Evolutionary conservation across 228 moss, liverwort and hornwort genomes (phyloP).

Genomic region (Sphagnum fallax): DNA sequence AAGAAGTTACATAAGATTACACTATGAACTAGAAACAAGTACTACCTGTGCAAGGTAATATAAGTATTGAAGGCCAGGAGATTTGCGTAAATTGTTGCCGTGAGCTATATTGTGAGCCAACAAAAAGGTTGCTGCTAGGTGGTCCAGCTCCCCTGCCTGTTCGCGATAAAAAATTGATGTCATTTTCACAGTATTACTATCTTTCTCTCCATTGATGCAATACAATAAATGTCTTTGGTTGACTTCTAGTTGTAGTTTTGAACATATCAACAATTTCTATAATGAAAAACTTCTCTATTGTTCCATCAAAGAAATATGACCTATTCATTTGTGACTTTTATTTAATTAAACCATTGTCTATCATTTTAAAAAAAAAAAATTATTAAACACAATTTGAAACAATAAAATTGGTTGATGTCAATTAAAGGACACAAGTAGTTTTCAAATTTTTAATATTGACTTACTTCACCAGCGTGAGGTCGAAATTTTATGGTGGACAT

Average conservation of each 20-base stretch:
- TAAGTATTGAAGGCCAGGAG: slow-evolving; percentile 82
- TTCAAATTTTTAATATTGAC: not conserved
- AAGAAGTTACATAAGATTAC: not conserved
- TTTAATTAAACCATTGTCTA: no score
- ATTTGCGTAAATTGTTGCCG: slow-evolving; percentile 91
- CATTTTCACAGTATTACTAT: no score
- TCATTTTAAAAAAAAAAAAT: not conserved
- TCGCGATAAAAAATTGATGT: not conserved
- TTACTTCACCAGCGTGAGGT: slow-evolving; percentile 88
- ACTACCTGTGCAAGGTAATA: slow-evolving; percentile 83
- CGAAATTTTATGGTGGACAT: slow-evolving; percentile 88
- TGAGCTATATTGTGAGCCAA: slow-evolving; percentile 94
- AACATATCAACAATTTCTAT: not conserved
- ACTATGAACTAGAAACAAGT: not conserved
- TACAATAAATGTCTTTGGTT: no score
- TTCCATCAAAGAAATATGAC: no score
- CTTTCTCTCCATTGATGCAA: no score
- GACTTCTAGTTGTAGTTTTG: no score
- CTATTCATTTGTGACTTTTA: no score
- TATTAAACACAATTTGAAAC: not conserved
- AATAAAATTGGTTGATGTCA: not conserved
- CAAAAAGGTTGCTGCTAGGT: slow-evolving; percentile 91
- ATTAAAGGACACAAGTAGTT: not conserved
- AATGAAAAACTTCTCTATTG: not conserved
- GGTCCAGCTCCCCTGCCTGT: slow-evolving; percentile 97